Evolutionary conservation across 768 basidiomycete genomes (phyloP).

Genomic region (Asterophora lycoperdoides): DNA sequence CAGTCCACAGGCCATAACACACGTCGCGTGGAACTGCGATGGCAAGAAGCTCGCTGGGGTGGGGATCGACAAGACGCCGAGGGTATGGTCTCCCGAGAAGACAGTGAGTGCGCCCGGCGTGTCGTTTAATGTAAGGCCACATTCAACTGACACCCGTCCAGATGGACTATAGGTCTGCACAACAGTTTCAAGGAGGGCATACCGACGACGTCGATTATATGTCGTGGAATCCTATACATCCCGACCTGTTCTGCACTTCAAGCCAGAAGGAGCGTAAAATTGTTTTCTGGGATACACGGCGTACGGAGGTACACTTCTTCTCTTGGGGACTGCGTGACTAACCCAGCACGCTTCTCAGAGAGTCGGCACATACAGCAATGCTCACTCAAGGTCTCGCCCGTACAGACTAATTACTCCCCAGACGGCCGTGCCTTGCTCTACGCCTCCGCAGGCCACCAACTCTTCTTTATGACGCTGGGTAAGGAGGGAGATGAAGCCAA

Average conservation of each 20-base stretch:
- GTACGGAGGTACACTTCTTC: constrained; percentile 38
- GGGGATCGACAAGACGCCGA: constrained; percentile 72
- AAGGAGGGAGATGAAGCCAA: constrained; percentile 48
- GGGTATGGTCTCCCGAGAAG: constrained; percentile 78
- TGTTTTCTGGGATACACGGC: constrained; percentile 83
- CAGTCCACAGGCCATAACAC: constrained; percentile 62
- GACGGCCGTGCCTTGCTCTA: constrained; percentile 66
- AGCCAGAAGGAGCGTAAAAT: constrained; percentile 71
- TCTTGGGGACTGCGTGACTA: neutral
- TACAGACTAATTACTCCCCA: constrained; percentile 66
- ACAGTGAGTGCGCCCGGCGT: constrained; percentile 44
- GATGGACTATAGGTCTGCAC: constrained; percentile 70
- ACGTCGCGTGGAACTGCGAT: constrained; percentile 83
- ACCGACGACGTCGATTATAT: constrained; percentile 78
- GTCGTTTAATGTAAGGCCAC: neutral
- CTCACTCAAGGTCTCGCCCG: constrained; percentile 54
- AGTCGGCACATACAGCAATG: constrained; percentile 63
- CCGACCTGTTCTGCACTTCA: constrained; percentile 77
- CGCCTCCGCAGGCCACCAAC: constrained; percentile 53
- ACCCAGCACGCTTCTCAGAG: constrained; percentile 39
- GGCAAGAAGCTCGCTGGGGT: constrained; percentile 79
- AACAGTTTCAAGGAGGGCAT: constrained; percentile 66
- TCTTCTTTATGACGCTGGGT: constrained; percentile 58
- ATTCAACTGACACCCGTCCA: constrained; percentile 22
- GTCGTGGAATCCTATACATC: constrained; percentile 83